Evolutionary conservation across 2,329 filamentous ascomycete genomes (phyloP).

Genomic region (Colletotrichum noveboracense): DNA sequence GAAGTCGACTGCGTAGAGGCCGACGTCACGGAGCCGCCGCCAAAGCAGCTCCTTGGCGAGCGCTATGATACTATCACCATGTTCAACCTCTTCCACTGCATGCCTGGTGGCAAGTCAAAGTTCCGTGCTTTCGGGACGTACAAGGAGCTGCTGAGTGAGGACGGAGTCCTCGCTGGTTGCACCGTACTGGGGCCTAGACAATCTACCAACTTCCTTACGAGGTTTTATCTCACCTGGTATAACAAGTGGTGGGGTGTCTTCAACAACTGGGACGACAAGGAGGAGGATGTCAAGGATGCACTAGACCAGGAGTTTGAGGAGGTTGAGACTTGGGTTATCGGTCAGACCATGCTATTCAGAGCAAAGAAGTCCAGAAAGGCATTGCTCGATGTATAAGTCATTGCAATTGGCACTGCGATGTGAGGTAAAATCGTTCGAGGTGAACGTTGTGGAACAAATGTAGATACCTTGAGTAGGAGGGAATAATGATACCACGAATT

Average conservation of each 20-base stretch:
- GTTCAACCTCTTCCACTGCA: conserved; percentile 48
- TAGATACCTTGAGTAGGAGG: background rate
- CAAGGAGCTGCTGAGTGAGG: conserved; percentile 33
- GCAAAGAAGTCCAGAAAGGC: conserved; percentile 31
- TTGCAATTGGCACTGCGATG: background rate
- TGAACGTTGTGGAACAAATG: background rate
- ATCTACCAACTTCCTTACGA: conserved; percentile 28
- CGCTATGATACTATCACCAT: conserved; percentile 48
- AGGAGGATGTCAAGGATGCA: conserved; percentile 35
- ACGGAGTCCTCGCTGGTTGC: conserved; percentile 42
- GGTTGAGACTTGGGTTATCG: conserved; percentile 43
- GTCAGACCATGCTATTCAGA: conserved; percentile 42
- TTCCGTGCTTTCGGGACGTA: conserved; percentile 33
- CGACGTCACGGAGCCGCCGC: conserved; percentile 38
- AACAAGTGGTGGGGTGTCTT: conserved; percentile 40
- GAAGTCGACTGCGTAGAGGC: conserved; percentile 35
- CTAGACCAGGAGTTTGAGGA: conserved; percentile 40
- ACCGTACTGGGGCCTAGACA: conserved; percentile 39
- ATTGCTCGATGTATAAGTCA: conserved; percentile 20
- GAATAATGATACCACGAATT: background rate
- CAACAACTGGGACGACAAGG: conserved; percentile 41
- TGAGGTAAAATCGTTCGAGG: background rate
- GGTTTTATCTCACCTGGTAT: conserved; percentile 29
- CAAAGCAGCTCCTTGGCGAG: conserved; percentile 25
- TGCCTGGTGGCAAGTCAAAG: conserved; percentile 38